Evolutionary conservation across 1,284 basidiomycete genomes (phyloP), one percentile per base, ranked within the genome.

Genomic region (Ceratobasidium sp.): DNA sequence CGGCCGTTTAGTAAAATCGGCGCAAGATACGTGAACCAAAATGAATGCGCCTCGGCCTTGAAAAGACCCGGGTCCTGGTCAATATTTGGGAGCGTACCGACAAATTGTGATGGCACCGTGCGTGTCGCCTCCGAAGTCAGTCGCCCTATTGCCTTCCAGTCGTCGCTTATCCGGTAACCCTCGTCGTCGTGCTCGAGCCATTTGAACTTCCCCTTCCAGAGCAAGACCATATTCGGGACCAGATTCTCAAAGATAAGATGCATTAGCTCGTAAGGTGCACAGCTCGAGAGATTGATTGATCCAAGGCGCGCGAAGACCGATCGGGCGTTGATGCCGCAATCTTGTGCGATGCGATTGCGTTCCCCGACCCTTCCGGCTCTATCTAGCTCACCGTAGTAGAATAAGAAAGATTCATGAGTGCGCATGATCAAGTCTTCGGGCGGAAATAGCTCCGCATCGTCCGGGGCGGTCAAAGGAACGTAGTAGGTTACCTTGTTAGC

Each of bases 211-310:
- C 23, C 23, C 54, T 55, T 48, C 57, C 67, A 71, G 30, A 62
- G 65, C 18, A 27, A 18, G 2, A 78, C 35, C 44, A 78, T 70
- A 30, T 77, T 74, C 50, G 67, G 78, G 8, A 79, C 55, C 0
- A 80, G 64, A 33, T 80, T 80, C 44, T 80, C 78, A 23, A 77
- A 79, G 20, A 80, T 41, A 3, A 78, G 60, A 59, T 80, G 79
- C 79, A 80, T 80, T 18, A 79, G 70, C 23, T 80, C 79, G 30
- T 75, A 78, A 14, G 79, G 79, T n/a, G 77, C 79, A 8, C 70
- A 74, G 38, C 52, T 41, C 1, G 79, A 35, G 14, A 78, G 73
- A 18, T 70, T 27, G 23, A 80, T 41, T 1, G 67, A 65, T 7
- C 30, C 27, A 7, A 55, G 23, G 54, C 23, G 2, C 3, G 54